Conservation (phyloP, 2,329 filamentous ascomycete species). For the Talaromyces marneffei region DNA sequence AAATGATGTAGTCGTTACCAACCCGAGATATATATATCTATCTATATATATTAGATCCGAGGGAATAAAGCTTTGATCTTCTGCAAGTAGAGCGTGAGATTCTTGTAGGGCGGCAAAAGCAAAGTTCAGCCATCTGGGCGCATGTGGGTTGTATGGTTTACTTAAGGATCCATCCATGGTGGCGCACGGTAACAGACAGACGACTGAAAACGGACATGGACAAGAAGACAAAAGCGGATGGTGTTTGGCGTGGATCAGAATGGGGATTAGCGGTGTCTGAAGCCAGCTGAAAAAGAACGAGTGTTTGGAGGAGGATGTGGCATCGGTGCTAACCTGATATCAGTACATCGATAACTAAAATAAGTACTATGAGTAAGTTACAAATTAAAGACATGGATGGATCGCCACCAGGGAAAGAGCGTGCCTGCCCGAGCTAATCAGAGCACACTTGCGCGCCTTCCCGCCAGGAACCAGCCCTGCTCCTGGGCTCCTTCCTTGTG, state of each 20-base stretch:
- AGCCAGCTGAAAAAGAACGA: conserved; percentile 9
- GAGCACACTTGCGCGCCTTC: background rate
- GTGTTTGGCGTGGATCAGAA: background rate
- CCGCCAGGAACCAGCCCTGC: conserved; percentile 9
- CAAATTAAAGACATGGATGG: background rate
- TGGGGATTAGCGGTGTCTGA: conserved; percentile 2
- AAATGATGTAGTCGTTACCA: background rate
- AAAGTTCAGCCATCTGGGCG: background rate
- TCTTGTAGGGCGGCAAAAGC: background rate
- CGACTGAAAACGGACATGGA: conserved; percentile 9
- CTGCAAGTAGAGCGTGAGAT: background rate
- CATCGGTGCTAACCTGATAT: background rate
- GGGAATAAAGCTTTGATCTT: background rate
- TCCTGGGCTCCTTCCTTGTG: conserved; percentile 4
- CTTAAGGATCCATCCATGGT: conserved; percentile 4
- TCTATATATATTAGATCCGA: background rate
- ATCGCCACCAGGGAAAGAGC: conserved; percentile 7
- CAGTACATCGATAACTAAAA: too few species aligned
- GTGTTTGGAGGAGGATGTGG: background rate
- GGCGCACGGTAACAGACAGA: conserved; percentile 4
- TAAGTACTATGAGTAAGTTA: background rate
- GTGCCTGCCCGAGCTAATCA: conserved; percentile 2
- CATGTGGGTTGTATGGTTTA: background rate
- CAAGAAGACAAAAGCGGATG: background rate
- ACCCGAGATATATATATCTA: background rate